Evolutionary conservation across 2,329 filamentous ascomycete genomes (phyloP).

Genomic region (Chaetoscypha palmicola): DNA sequence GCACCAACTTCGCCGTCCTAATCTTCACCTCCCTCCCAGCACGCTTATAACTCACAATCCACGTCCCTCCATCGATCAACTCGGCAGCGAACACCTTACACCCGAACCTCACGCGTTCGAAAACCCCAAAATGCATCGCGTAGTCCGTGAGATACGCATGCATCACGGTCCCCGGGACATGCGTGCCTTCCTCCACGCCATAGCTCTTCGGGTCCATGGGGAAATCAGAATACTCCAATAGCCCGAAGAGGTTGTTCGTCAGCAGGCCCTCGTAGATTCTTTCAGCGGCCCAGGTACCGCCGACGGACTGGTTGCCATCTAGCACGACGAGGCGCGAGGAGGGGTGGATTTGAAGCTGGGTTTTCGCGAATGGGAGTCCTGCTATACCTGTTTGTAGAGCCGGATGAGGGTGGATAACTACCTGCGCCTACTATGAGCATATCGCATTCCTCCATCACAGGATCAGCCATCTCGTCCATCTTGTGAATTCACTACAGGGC

Average conservation of each 20-base stretch:
- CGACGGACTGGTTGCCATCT: constrained; percentile 48
- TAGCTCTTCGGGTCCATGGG: constrained; percentile 55
- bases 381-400: no score
- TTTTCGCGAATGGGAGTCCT: constrained; percentile 55
- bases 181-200: constrained; percentile 41
- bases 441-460: no score
- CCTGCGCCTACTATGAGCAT: no score
- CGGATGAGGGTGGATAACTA: no score
- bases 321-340: constrained; percentile 47
- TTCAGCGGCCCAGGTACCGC: constrained; percentile 64
- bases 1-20: constrained; percentile 36
- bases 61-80: not conserved
- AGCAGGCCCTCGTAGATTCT: constrained; percentile 61
- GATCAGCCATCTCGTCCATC: no score
- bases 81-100: constrained; percentile 31
- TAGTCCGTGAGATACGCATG: constrained; percentile 52
- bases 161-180: constrained; percentile 51
- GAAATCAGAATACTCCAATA: constrained; percentile 63
- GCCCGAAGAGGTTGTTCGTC: constrained; percentile 66
- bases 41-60: not conserved
- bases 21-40: not conserved
- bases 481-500: no score
- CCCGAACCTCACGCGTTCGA: constrained; percentile 39
- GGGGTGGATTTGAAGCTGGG: constrained; percentile 51
- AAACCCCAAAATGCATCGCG: constrained; percentile 41